A percentile compares a stretch with the other conserved stretches of the same genome.
Conservation (phyloP, 2,329 filamentous ascomycete genomes). For the Lasiodiplodia sp. region DNA sequence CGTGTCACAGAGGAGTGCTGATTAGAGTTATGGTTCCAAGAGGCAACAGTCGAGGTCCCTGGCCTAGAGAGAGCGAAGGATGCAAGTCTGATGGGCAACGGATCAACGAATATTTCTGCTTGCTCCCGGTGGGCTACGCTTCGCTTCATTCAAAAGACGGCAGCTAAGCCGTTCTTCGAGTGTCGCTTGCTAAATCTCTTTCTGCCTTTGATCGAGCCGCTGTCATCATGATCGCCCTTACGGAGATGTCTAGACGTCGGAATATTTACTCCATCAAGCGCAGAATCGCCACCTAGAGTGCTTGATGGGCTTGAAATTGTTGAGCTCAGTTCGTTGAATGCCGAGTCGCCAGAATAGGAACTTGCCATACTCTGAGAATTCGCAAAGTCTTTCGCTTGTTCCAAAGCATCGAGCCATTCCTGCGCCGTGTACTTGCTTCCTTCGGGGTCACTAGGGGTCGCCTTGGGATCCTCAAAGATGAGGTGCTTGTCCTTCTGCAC, state of each 20-base stretch:
- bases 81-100: constrained; percentile 9
- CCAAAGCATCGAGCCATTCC: constrained; percentile 91
- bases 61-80: constrained; percentile 1
- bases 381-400: constrained; percentile 85
- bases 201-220: constrained; percentile 64
- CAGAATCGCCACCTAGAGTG: constrained; percentile 67
- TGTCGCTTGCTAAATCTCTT: constrained; percentile 88
- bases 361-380: constrained; percentile 73
- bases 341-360: constrained; percentile 66
- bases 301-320: constrained; percentile 78
- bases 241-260: constrained; percentile 59
- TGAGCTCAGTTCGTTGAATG: constrained; percentile 53
- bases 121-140: constrained; percentile 20
- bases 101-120: not conserved
- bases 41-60: constrained; percentile 16
- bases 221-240: constrained; percentile 55
- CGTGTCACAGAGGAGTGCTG: constrained; percentile 1
- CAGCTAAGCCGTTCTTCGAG: constrained; percentile 91
- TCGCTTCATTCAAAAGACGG: constrained; percentile 71
- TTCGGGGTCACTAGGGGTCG: constrained; percentile 68
- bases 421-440: constrained; percentile 74
- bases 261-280: constrained; percentile 55
- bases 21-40: constrained; percentile 12
- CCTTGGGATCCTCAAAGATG: constrained; percentile 92
- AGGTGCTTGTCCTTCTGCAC: constrained; percentile 83